Base-by-base conservation (phyloP, 768 basidiomycete species). In the Sporobolomyces pararoseus region DNA sequence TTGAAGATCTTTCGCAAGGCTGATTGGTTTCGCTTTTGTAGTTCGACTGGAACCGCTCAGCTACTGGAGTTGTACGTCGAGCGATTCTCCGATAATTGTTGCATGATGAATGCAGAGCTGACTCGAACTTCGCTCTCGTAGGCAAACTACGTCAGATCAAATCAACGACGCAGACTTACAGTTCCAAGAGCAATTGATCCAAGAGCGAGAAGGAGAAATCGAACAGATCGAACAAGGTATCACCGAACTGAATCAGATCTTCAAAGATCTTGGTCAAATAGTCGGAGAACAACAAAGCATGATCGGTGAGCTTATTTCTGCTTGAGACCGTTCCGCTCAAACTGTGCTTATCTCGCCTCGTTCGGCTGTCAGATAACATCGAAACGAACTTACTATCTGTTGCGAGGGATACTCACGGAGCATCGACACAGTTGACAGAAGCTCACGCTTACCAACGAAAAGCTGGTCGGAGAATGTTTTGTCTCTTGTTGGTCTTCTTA, bases 191-290 rank as follows among this genome's bases (percentile, higher is more conserved):
- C 90, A 91, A 14, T 82, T 98, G 44, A 92, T 96, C 62, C 87
- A 89, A 60, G 96, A 99, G 78, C 88, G 96, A 23, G 95, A 99
- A 79, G 84, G 83, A 0, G 96, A 98, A 77, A 98, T 98, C 63
- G 86, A 89, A 59, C 93, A 97, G 78, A 99, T 99, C 60, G 96
- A 99, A 80, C 87, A 86, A 10, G 95, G 96, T 10, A 97, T 99
- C 64, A 91, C 95, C 76, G 95, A 99, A 79, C 81, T 99, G 53
- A 86, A 90, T 32, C 91, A 97, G 80, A 97, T 99, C 77, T 98
- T 99, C 84, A 86, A 90, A 58, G 94, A 98, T 80, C 82, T 99
- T 53, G 95, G 94, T 51, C 94, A 92, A 21, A 83, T 99, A 53
- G 94, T 99, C 2, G 86, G 87, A 68, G 91, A 97, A 78, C 96